Evolutionary conservation across 2,329 filamentous ascomycete species (phyloP).

Genomic region (Epichloe sp.): DNA sequence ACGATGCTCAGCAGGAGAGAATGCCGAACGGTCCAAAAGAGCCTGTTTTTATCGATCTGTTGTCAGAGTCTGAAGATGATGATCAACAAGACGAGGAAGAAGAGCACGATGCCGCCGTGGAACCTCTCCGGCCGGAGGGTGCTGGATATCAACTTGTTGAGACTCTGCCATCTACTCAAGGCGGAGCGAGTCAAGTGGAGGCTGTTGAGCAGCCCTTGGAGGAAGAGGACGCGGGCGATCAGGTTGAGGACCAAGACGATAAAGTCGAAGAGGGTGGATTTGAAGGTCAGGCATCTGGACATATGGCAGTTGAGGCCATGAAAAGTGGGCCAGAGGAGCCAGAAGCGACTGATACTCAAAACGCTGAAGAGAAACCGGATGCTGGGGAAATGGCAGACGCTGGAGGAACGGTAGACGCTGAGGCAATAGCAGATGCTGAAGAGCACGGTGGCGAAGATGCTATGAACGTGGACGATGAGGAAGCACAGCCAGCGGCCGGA

Average conservation of each 20-base stretch:
- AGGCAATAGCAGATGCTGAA: background rate
- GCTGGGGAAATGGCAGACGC: background rate
- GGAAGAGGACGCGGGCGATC: background rate
- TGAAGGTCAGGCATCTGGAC: background rate
- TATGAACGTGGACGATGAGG: background rate
- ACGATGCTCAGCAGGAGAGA: slow-evolving; percentile 1
- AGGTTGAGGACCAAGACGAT: background rate
- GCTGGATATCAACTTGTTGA: background rate
- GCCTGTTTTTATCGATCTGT: slow-evolving; percentile 32
- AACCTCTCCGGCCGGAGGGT: background rate
- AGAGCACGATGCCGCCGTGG: background rate
- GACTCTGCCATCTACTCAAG: background rate
- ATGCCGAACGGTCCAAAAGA: slow-evolving; percentile 12
- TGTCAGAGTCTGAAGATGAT: slow-evolving; percentile 26
- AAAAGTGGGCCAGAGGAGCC: background rate
- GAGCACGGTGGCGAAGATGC: background rate
- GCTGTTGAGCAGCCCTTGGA: background rate
- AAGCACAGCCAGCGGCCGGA: background rate
- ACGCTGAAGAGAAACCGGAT: background rate
- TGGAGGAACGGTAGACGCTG: background rate
- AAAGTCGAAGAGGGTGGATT: background rate
- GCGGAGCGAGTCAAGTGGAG: background rate
- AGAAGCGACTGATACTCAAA: background rate
- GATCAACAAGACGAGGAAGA: background rate
- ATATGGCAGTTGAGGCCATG: background rate